Base-by-base conservation (phyloP, 495 filamentous ascomycete species). In the Xylaria curta region DNA sequence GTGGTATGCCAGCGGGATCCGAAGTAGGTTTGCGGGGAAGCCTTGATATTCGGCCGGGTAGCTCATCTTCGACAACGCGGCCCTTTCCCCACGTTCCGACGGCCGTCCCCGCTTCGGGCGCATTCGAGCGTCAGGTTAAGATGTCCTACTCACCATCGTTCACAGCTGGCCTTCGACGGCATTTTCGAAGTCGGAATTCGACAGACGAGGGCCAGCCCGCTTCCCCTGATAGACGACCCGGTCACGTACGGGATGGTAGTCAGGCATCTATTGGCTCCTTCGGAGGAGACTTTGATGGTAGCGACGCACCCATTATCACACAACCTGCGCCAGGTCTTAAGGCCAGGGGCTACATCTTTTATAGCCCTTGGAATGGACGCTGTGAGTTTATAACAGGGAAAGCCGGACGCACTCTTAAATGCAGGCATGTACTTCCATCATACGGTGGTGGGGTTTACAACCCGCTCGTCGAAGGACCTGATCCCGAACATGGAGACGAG, bases 371-470 rank as follows among this genome's bases (percentile, higher is more conserved):
- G 94, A 87, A 92, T 66, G 92, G 93, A 21, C 86, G 84, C 33
- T 97, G 94, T 81, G 92, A 94, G 65, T 97, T 97, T 79, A 82
- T 87, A 7, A 93, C 92, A 4, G 90, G 92, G 69, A 85, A 89
- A 44, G 90, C 88, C 44, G 93, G 94, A 24, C 87, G 91, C 59
- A 90, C 87, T 65, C 81, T 97, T 0, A 93, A 90, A 78, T 96
- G 93, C 84, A 91, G 91, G 69, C 93, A 97, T 77, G 82, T 90
- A 63, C 85, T 90, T 9, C 81, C 84, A 17, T 74, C 78, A 2
- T 78, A 79, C 40, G 73, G 72, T 58, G 75, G 77, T 8, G 81
- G 75, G 54, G 72, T 79, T n/a, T 79, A 81, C 72, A 82, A 85
- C 68, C 82, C 83, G 0, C 74, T 82, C 8, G 81, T 82, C 3